Evolutionary conservation across 2,329 filamentous ascomycete species (phyloP), one percentile per base, ranked within the genome.

Genomic region (Westerdykella sp.): DNA sequence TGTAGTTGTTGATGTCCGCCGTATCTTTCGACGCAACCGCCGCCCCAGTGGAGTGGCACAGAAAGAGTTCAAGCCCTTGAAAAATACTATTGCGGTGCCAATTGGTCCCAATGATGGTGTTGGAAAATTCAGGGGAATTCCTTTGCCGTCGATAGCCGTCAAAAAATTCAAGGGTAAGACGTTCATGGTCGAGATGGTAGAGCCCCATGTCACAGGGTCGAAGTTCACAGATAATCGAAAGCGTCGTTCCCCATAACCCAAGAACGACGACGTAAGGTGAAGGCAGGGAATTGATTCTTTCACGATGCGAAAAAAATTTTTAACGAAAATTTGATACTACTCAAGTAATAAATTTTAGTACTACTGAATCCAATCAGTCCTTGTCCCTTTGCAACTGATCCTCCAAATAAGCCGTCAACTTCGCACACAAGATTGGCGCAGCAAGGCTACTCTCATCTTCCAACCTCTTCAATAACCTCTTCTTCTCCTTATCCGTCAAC

Each of bases 391-490:
- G 28, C 25, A 34, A 3, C 16, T 28, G 7, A n/a, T 39, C 41
- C 35, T 43, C 36, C 23, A 36, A 43, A 6, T 22, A 15, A 21
- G 28, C 41, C 22, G n/a, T 36, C 40, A 42, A 31, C 34, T 42
- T 42, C n/a, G 40, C 34, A 14, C 36, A 16, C 34, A 37, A 32
- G 1, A 42, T 25, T 21, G 40, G 40, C 69, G 56, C 56, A 65
- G 57, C 45, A 62, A 60, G 38, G 57, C 65, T 41, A 66, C 66
- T n/a, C 54, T 57, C 16, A 53, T 59, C 60, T 74, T 72, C 30
- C 71, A 62, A 46, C 73, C 70, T 16, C 23, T 31, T 21, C 9
- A 23, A 11, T 36, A 37, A 15, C 23, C 7, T 21, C 13, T 30
- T 5, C 34, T 37, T n/a, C 40, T 37, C 10, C 40, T 37, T 28